A percentile compares a stretch with the other conserved stretches of the same genome.
Evolutionary conservation across 257 asterid species (phyloP).

Genomic region (Thymus quinquecostatus): DNA sequence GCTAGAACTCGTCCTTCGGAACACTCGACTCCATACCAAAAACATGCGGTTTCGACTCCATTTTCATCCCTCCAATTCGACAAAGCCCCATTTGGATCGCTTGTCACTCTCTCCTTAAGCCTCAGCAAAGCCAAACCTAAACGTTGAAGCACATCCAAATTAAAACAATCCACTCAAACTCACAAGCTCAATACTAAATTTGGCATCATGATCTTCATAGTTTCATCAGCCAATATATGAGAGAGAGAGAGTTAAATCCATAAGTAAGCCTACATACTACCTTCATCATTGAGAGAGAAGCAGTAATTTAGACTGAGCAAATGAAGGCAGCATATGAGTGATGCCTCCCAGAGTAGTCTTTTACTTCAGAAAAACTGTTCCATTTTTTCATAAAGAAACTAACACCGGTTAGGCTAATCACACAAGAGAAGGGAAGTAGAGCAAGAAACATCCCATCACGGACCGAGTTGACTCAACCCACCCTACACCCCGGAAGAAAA

Average conservation of each 20-base stretch:
- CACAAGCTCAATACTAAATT: no score
- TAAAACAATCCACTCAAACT: background rate
- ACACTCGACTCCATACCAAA: conserved; percentile 84
- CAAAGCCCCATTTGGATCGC: conserved; percentile 71
- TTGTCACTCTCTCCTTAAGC: conserved; percentile 52
- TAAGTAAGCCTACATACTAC: conserved; percentile 34
- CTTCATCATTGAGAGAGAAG: conserved; percentile 64
- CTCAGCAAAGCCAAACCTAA: conserved; percentile 74
- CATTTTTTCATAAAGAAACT: conserved; percentile 42
- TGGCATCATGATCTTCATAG: no score
- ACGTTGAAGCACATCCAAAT: conserved; percentile 11
- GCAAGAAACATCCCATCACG: conserved; percentile 31
- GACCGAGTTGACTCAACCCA: conserved; percentile 39
- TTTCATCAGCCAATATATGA: no score
- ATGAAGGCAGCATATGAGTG: conserved; percentile 31
- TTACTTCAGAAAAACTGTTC: conserved; percentile 32
- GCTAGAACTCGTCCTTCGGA: conserved; percentile 59
- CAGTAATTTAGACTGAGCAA: conserved; percentile 32
- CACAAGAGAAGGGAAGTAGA: conserved; percentile 2
- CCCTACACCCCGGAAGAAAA: conserved; percentile 26
- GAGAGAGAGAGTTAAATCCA: background rate
- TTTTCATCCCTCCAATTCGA: conserved; percentile 65
- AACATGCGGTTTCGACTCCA: conserved; percentile 67
- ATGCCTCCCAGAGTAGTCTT: conserved; percentile 24
- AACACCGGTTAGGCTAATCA: conserved; percentile 12